phyloP scores from a whole-genome alignment of 2,329 filamentous ascomycete species.

The Sclerotinia glacialis region DNA sequence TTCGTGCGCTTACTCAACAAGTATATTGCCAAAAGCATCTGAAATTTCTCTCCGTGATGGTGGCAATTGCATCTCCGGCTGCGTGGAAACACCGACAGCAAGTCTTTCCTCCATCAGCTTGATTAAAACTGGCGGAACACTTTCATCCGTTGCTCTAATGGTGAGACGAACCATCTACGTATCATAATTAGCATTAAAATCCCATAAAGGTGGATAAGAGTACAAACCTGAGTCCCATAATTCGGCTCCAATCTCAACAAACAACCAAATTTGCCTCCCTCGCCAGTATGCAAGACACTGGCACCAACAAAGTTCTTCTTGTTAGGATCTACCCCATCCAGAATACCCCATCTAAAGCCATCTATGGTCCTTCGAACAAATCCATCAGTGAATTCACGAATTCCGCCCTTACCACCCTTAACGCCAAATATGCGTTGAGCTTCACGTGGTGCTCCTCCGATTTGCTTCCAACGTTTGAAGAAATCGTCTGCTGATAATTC shows the following conservation, averaged over 20 bases:
- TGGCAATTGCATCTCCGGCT: constrained; percentile 28
- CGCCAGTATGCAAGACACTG: constrained; percentile 77
- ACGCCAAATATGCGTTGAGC: constrained; percentile 82
- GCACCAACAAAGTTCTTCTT: constrained; percentile 90
- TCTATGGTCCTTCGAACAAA: constrained; percentile 73
- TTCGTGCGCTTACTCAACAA: constrained; percentile 26
- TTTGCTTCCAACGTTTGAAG: constrained; percentile 99
- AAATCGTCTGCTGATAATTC: constrained; percentile 88
- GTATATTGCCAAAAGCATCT: constrained; percentile 38
- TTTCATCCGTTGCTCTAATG: constrained; percentile 89
- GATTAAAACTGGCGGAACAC: constrained; percentile 73
- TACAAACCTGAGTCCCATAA: constrained; percentile 78
- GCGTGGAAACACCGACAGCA: constrained; percentile 47
- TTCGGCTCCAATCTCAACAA: constrained; percentile 93
- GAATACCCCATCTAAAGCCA: constrained; percentile 85
- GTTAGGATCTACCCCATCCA: constrained; percentile 87
- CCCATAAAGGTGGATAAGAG: not conserved
- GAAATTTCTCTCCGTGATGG: constrained; percentile 38
- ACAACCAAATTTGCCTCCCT: constrained; percentile 90
- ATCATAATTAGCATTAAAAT: not conserved
- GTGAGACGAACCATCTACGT: constrained; percentile 90
- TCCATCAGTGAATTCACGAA: constrained; percentile 63
- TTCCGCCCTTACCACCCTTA: constrained; percentile 50
- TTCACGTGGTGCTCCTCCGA: constrained; percentile 83
- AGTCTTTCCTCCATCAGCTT: constrained; percentile 86